Evolutionary conservation across 257 asterid species (phyloP), one percentile per base, ranked within the genome.

Genomic region (Plantago elongata): DNA sequence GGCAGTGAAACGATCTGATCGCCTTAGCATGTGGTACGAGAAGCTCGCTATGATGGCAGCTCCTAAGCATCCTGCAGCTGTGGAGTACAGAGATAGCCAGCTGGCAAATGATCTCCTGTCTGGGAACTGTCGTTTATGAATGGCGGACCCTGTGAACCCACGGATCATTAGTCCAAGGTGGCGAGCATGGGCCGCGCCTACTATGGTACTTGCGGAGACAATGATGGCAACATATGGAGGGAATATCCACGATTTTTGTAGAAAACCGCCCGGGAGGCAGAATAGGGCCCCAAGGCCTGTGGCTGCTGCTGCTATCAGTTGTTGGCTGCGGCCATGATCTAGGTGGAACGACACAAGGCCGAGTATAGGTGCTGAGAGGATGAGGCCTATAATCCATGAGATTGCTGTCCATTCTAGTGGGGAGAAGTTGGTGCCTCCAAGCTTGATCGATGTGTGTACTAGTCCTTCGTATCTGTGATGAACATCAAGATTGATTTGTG

Each of bases 211-310:
- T 48, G 96, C 93, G 0, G 85, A 79, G 9, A 87, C 89, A 13
- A 87, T 80, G 67, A 69, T 78, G 0, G 89, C 89, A 7, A 87
- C 76, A 69, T 87, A 87, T 0, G 87, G 97, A 0, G 89, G 95
- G 49, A 90, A 90, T 66, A 90, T 83, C 95, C 89, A 81, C 12
- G 89, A 69, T n/a, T 85, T 87, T 44, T 76, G 68, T 74, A 87
- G 68, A 43, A 87, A 87, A 16, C 97, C 97, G 0, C 90, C 95
- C 0, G 95, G 97, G 56, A 90, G 95, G 81, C 97, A 87, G 84
- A 90, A 87, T 60, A 85, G 78, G 13, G 90, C 97, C 9, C 97
- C 97, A 1, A 75, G 49, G 42, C 86, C 89, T 0, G 93, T 90
- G 64, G 91, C 87, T 34, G 81, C 81, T 5, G 84, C 97, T 3